Base-by-base conservation (phyloP, 495 filamentous ascomycete genomes). In the Annulohypoxylon nitens region DNA sequence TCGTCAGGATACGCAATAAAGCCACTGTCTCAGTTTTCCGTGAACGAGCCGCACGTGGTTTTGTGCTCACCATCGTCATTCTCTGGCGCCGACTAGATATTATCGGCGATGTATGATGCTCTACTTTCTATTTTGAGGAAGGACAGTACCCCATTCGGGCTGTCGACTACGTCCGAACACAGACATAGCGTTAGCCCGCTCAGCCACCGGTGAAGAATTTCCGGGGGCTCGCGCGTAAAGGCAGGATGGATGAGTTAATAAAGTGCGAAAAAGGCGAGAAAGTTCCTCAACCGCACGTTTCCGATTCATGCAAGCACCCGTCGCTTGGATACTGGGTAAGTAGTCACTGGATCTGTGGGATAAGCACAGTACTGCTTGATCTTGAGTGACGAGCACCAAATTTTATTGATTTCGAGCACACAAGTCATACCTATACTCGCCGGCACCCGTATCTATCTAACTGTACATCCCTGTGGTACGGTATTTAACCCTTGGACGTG, bases 1-100 rank as follows among this genome's bases (percentile, higher is more conserved):
- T 75, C 63, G 50, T 67, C 67, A 50, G 61, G 48, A 69, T 43
- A 57, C 58, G 61, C 50, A 63, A 75, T 68, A 60, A 71, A 71
- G 64, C 64, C 64, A 65, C 50, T 78, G 77, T 79, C 77, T 79
- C 77, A 77, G 58, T 69, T 36, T 74, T 60, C 75, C 70, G 72
- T 68, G 69, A 67, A 61, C 57, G 45, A 61, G 57, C 71, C 67
- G 72, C 77, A 79, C 77, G 77, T 79, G 77, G 77, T 45, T 70
- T 69, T 72, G 75, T 79, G 72, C 55, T 76, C 71, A 71, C 67
- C 64, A 61, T 69, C 64, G 50, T 71, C 66, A 76, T 65, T 65
- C 55, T 64, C 50, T 41, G 55, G 34, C 30, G 39, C 54, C 23
- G 67, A 30, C 47, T 39, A 58, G 53, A 39, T 63, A 66, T 65